Conservation (phyloP, 257 asterid genomes). For the Scutellaria minor region DNA sequence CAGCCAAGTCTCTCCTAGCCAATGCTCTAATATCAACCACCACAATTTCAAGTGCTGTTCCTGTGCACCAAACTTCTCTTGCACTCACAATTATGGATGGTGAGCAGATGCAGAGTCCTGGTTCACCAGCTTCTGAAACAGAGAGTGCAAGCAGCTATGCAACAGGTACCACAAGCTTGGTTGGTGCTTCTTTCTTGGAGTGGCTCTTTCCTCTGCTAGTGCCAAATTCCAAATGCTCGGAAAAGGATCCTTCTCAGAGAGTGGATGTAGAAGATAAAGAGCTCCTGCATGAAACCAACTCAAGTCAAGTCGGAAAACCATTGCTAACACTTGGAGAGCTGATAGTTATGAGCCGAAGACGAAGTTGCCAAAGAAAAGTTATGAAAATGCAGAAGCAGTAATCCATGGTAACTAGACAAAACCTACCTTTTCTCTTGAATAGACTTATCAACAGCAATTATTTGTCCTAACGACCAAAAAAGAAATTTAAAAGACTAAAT, state of each 20-base stretch:
- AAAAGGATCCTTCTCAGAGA: slow-evolving; percentile 35
- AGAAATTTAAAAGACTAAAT: not conserved
- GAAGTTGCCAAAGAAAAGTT: slow-evolving; percentile 72
- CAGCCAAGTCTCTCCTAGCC: slow-evolving; percentile 64
- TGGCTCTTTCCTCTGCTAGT: slow-evolving; percentile 77
- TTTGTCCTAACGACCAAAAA: not conserved
- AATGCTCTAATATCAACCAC: slow-evolving; percentile 52
- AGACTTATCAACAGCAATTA: slow-evolving; percentile 5
- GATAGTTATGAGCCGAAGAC: slow-evolving; percentile 86
- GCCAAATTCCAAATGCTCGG: slow-evolving; percentile 40
- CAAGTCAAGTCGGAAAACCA: slow-evolving; percentile 49
- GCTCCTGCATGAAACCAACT: slow-evolving; percentile 39
- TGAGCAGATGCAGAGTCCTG: slow-evolving; percentile 43
- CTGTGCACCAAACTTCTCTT: slow-evolving; percentile 41
- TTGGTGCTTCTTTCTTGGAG: slow-evolving; percentile 80
- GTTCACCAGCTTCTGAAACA: slow-evolving; percentile 63
- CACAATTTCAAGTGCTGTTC: slow-evolving; percentile 49
- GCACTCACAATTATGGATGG: slow-evolving; percentile 26
- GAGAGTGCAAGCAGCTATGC: slow-evolving; percentile 56
- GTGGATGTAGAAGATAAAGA: slow-evolving; percentile 37
- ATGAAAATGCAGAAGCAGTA: slow-evolving; percentile 49
- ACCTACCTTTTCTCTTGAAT: slow-evolving; percentile 1
- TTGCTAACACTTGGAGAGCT: slow-evolving; percentile 89
- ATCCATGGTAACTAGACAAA: slow-evolving; percentile 53
- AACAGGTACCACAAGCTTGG: slow-evolving; percentile 59